Base-by-base conservation (phyloP, 2,329 filamentous ascomycete species). In the Diplocarpon mali region DNA sequence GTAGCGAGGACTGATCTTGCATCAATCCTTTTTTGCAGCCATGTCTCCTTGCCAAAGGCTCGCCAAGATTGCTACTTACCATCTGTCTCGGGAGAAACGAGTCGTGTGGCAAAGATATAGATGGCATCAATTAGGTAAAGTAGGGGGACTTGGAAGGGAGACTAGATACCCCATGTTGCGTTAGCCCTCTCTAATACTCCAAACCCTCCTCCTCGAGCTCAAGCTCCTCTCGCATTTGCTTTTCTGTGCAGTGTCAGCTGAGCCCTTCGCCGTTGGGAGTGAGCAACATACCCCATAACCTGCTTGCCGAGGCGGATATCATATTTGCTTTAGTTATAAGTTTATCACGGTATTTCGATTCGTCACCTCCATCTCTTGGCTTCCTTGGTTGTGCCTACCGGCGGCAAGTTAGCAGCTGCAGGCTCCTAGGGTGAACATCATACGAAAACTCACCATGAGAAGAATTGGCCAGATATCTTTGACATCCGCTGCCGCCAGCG, bases 401-500 rank as follows among this genome's bases (percentile, higher is more conserved):
- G 2, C 2, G 12, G 15, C 15, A 10, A 20, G 9, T 20, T 13
- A 24, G 16, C 17, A 11, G 2, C 5, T 30, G 37, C 20, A 13
- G 14, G 16, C 5, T 32, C 8, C 11, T 11, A 4, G 12, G 20
- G 29, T 9, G 9, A 4, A 32, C 3, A 14, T 32, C 9, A 13
- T 40, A 1, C 7, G 27, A 20, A 14, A 29, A 52, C 67, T 53
- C 57, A 78, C 78, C 70, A 84, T 80, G 68, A 84, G 73, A 40
- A 89, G 65, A n/a, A 88, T 66, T 6, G 82, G 81, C 2, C 86
- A 67, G 17, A 88, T 66, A 50, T 85, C 82, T 48, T 71, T 71
- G 0, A 78, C 72, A 48, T 83, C 73, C 0, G 83, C 80, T 53
- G 83, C 83, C 4, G 83, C 81, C 38, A 89, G 67, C 2, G 75